phyloP scores from a whole-genome alignment of 75 land plant genomes.

The Cryptomeria japonica region DNA sequence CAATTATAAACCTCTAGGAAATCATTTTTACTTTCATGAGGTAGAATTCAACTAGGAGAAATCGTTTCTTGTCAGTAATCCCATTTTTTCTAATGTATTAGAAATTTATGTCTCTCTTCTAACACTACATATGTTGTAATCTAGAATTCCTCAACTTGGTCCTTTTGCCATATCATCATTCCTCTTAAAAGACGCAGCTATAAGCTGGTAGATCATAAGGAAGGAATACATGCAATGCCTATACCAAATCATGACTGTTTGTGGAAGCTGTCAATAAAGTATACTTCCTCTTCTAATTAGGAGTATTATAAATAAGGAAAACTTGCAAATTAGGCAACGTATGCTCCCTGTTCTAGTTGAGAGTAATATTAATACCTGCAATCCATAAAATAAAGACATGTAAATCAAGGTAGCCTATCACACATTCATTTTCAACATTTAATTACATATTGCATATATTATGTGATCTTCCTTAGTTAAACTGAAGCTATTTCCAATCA shows the following conservation, averaged over 20 bases:
- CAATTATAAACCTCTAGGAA: too few relatives aligned
- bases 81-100: too few relatives aligned
- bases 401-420: neutral
- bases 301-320: too few relatives aligned
- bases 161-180: neutral
- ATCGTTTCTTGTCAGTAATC: too few relatives aligned
- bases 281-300: too few relatives aligned
- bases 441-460: neutral
- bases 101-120: neutral
- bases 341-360: too few relatives aligned
- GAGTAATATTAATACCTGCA: neutral
- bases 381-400: neutral
- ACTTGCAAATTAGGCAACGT: neutral
- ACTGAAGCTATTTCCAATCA: slow-evolving; percentile 15
- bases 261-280: neutral
- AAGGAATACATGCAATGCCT: neutral
- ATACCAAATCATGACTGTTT: neutral
- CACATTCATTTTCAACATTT: neutral
- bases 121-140: neutral
- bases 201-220: neutral
- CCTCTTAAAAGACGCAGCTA: neutral
- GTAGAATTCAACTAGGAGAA: too few relatives aligned
- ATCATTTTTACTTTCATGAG: too few relatives aligned
- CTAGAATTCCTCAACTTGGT: neutral
- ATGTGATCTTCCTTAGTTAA: neutral